Conservation (phyloP, 2,329 filamentous ascomycete genomes). For the Ophiostoma piceae region DNA sequence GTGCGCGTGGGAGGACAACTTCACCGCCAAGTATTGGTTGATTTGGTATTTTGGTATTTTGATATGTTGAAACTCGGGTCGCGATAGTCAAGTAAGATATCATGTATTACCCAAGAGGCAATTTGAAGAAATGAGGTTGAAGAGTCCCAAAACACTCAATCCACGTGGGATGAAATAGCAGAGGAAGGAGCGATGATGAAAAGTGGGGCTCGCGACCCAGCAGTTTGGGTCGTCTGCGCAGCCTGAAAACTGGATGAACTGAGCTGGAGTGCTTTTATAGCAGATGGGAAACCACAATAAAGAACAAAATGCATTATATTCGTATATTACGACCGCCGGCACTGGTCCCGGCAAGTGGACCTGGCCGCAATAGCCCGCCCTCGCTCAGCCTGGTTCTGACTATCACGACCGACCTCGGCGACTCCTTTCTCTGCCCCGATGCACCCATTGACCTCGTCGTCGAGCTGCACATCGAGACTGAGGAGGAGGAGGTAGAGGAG, state of each 20-base stretch:
- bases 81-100: too few species aligned
- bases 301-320: constrained; percentile 50
- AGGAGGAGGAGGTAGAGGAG: background rate
- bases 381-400: constrained; percentile 47
- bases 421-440: constrained; percentile 47
- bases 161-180: constrained; percentile 1
- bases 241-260: constrained; percentile 9
- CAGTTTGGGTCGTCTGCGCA: background rate
- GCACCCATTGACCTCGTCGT: constrained; percentile 42
- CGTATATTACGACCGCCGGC: constrained; percentile 47
- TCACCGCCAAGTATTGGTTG: background rate
- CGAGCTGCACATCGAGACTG: constrained; percentile 25
- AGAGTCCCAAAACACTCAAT: background rate
- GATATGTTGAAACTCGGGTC: too few species aligned
- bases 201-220: constrained; percentile 14
- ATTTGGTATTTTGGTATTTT: background rate
- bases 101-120: too few species aligned
- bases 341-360: constrained; percentile 23
- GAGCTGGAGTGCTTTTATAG: background rate
- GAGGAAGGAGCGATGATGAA: background rate
- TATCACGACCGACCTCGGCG: constrained; percentile 54
- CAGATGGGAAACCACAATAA: background rate
- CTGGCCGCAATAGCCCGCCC: constrained; percentile 25
- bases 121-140: background rate
- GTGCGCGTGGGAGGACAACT: background rate